Conservation (phyloP, 1,284 basidiomycete species). For the Chiua sp. region DNA sequence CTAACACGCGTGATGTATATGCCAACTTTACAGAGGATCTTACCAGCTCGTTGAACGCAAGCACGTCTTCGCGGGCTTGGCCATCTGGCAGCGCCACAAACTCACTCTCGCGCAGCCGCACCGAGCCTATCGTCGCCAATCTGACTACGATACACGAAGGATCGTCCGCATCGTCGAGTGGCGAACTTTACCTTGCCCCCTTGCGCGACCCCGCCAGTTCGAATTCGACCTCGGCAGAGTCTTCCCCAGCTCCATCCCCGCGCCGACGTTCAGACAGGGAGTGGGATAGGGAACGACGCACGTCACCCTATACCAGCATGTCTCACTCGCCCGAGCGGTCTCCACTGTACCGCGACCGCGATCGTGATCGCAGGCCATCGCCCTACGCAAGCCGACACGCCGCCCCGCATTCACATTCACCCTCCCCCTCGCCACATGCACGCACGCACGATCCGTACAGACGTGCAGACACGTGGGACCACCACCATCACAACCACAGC, state of each 20-base stretch:
- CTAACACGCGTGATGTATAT: slow-evolving; percentile 35
- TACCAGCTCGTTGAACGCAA: slow-evolving; percentile 52
- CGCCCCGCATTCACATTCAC: slow-evolving; percentile 13
- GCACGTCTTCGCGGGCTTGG: slow-evolving; percentile 28
- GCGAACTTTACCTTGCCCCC: slow-evolving; percentile 31
- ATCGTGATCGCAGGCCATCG: slow-evolving; percentile 31
- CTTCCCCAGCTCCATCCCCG: slow-evolving; percentile 33
- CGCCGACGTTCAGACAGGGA: slow-evolving; percentile 12
- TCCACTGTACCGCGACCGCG: slow-evolving; percentile 26
- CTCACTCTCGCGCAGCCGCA: slow-evolving; percentile 38
- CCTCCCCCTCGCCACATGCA: slow-evolving; percentile 24
- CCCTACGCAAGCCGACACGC: slow-evolving; percentile 17
- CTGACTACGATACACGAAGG: slow-evolving; percentile 43
- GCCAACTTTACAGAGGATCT: slow-evolving; percentile 59
- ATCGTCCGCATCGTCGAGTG: slow-evolving; percentile 32
- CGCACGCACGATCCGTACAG: slow-evolving; percentile 22
- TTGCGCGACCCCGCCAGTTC: slow-evolving; percentile 16
- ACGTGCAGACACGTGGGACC: slow-evolving; percentile 8
- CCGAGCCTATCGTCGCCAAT: slow-evolving; percentile 35
- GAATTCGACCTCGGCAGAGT: slow-evolving; percentile 12
- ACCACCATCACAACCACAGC: too few relatives aligned
- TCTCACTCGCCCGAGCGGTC: slow-evolving; percentile 29
- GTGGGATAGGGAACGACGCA: slow-evolving; percentile 3
- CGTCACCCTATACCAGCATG: slow-evolving; percentile 28
- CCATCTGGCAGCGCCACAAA: slow-evolving; percentile 3